Evolutionary conservation across 257 asterid genomes (phyloP), one percentile per base, ranked within the genome.

Genomic region (Oldenlandia corymbosa): DNA sequence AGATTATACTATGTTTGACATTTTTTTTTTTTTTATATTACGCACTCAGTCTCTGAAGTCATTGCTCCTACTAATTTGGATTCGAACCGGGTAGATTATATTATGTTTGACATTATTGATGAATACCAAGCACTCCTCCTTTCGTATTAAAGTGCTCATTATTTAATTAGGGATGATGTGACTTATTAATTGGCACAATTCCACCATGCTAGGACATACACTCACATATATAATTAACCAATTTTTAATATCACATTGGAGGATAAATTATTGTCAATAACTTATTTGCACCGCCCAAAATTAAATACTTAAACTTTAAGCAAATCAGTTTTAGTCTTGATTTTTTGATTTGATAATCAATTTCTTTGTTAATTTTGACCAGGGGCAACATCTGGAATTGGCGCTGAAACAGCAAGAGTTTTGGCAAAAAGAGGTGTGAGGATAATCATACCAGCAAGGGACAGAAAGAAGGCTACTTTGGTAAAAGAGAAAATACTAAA

Each of bases 321-420:
- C 39, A 34, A 4, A 34, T 3, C 9, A 3, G 4, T 34, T 34
- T 34, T 34, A 34, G 9, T 9, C 39, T 34, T 34, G 4, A 3
- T 34, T 34, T 34, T 34, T 34, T n/a, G n/a, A n/a, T n/a, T n/a
- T n/a, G n/a, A n/a, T n/a, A n/a, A n/a, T n/a, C n/a, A n/a, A n/a
- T n/a, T 17, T 59, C 26, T 16, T 49, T 58, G 26, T 16, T 34
- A 4, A 26, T 58, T 67, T 17, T 28, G 27, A 7, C 12, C 9
- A 75, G 98, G 98, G 0, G 96, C 95, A 48, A 88, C 98, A 32
- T 86, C 95, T 1, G 98, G 98, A 3, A 91, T 91, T 4, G 98
- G 98, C 0, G 93, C 87, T 0, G 98, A 91, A 72, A 91, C 98
- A 1, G 98, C 97, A 10, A 78, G 89, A 62, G 97, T 85, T 62